phyloP scores from a whole-genome alignment of 169 alveolate genomes.

The Plasmodium coatneyi region DNA sequence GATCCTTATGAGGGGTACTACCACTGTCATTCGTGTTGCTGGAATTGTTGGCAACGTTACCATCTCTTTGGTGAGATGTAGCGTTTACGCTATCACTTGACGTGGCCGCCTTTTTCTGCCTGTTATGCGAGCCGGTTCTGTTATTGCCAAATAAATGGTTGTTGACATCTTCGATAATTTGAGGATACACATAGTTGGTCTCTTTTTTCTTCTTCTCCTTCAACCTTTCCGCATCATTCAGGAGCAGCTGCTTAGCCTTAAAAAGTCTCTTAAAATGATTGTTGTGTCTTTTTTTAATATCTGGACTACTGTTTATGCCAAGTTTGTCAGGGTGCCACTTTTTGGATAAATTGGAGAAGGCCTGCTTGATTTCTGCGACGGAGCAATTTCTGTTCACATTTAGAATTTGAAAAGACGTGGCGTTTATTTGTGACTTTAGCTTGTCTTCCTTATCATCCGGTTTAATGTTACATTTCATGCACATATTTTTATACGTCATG shows the following conservation, averaged over 20 bases:
- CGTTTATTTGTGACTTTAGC: slow-evolving; percentile 78
- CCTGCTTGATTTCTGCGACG: slow-evolving; percentile 80
- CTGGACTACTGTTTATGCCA: slow-evolving; percentile 74
- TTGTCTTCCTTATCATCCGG: slow-evolving; percentile 79
- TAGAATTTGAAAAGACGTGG: slow-evolving; percentile 83
- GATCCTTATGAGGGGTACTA: background rate
- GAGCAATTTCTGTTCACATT: slow-evolving; percentile 75
- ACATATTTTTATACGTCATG: slow-evolving; percentile 72
- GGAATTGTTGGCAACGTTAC: background rate
- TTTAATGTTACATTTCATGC: slow-evolving; percentile 79
- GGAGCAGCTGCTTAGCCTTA: slow-evolving; percentile 80
- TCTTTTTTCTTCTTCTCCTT: slow-evolving; percentile 79
- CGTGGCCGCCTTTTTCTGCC: background rate
- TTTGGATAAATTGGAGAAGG: slow-evolving; percentile 81
- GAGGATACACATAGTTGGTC: slow-evolving; percentile 81
- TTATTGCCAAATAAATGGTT: background rate
- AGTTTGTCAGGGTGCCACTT: slow-evolving; percentile 87
- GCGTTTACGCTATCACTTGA: background rate
- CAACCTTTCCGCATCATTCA: slow-evolving; percentile 76
- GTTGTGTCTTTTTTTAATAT: slow-evolving; percentile 78
- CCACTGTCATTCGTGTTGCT: background rate
- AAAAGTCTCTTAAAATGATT: slow-evolving; percentile 82
- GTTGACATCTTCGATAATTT: slow-evolving; percentile 50
- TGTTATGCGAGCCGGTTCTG: background rate
- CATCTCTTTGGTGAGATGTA: background rate